Evolutionary conservation across 371 early-diverging fungal genomes (phyloP), one percentile per base, ranked within the genome.

Genomic region (Smittium culicis): DNA sequence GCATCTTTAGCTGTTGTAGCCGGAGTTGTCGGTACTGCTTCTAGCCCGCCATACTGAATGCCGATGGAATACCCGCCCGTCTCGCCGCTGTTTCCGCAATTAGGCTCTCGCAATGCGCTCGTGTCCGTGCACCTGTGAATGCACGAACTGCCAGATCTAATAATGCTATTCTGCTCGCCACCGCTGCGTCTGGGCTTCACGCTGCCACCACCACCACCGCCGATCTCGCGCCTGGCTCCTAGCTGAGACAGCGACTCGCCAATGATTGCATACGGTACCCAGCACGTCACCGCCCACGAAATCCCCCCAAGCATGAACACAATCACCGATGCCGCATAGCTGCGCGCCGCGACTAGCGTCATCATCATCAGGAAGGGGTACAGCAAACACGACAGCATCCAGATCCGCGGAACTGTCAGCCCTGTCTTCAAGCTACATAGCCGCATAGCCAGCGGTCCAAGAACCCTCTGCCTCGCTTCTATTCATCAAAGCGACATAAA

Each of bases 261-360:
- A 35, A 96, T 73, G 8, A 96, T 78, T 0, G 94, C 86, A 70
- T 92, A 93, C 1, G 96, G 96, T 0, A 90, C 88, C 95, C 95
- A 96, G 83, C 88, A 86, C 20, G 86, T 81, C 24, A 90, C 81
- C 1, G 91, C 89, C 94, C 95, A 95, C 2, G 90, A 82, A 30
- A 93, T 73, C 0, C 95, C 94, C 66, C 85, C 83, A 1, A 80
- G 62, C 1, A 88, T 86, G 67, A 95, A 85, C 11, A 93, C 69
- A 32, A 83, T 61, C 1, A 82, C 82, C 0, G 88, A 86, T 2
- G 80, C 80, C 3, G 56, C 64, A 3, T 56, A 45, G 11, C 86
- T 79, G 35, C 77, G 77, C 0, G 71, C 71, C 11, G 86, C 81
- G 34, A 82, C 76, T 35, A 81, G 68, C 0, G 95, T 92, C 28